Base-by-base conservation (phyloP, 306 rosid species). In the Gynostemma pentaphyllum region DNA sequence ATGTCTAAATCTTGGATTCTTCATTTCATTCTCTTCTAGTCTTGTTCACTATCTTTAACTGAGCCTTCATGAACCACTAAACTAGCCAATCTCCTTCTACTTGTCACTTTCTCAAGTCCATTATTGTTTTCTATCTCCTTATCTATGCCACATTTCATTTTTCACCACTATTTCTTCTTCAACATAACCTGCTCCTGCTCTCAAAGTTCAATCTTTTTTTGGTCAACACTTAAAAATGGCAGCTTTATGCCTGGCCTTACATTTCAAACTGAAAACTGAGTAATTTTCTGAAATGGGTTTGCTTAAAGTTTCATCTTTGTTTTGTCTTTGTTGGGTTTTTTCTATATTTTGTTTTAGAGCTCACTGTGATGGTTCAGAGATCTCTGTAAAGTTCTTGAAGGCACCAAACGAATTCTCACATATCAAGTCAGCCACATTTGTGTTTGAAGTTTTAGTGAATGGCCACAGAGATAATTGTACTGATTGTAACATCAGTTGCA, bases 401-500 rank as follows among this genome's bases (percentile, higher is more conserved):
- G 76, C 85, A 40, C 97, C 97, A 5, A 74, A 73, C 61, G 74
- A 84, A 72, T 82, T 91, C 73, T 91, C 96, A n/a, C 87, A 78
- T 64, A 74, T 76, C 70, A 91, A 63, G 72, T 80, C 89, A 44
- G 81, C 97, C 67, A 74, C 76, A 69, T 91, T 91, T 79, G 69
- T 77, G 36, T 91, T 91, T 73, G 63, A 83, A 74, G 81, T 72
- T 73, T 70, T 80, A 48, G 59, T 67, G 56, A 67, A 63, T 60
- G 74, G 53, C 26, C 68, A 65, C 73, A 62, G 68, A 6, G 2
- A 9, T 26, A 15, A 71, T 39, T 85, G 88, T 75, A 62, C 82
- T 55, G 66, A 81, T 53, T 83, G 86, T 71, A 83, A 71, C 69
- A 76, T 83, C 80, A 85, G 52, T 80, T 91, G 97, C 81, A 87